Evolutionary conservation across 2,329 filamentous ascomycete species (phyloP).

Genomic region (Aspergillus quadricinctus): DNA sequence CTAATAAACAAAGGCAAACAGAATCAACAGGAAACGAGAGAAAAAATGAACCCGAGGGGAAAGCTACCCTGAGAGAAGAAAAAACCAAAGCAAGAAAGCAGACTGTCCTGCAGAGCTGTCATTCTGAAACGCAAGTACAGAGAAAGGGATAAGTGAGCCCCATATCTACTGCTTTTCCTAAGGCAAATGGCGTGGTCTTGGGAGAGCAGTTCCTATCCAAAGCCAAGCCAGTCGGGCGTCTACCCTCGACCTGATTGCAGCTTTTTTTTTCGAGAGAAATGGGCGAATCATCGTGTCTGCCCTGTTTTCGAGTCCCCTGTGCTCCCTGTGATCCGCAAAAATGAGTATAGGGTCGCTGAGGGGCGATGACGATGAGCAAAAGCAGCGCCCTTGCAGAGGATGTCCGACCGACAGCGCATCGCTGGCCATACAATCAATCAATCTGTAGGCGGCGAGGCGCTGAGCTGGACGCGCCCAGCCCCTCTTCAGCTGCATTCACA

Average conservation of each 20-base stretch:
- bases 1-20: background rate
- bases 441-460: background rate
- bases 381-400: background rate
- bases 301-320: background rate
- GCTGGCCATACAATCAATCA: background rate
- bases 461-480: background rate
- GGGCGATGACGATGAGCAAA: background rate
- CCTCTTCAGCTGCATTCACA: background rate
- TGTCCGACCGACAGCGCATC: background rate
- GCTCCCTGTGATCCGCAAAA: background rate
- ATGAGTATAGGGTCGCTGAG: background rate
- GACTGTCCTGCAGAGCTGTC: conserved; percentile 1
- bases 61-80: background rate
- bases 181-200: conserved; percentile 11
- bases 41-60: conserved; percentile 1
- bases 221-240: conserved; percentile 10
- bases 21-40: conserved; percentile 4
- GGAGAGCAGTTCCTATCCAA: conserved; percentile 4
- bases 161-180: background rate
- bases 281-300: background rate
- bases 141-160: background rate
- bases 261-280: background rate
- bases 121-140: background rate
- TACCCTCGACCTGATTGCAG: conserved; percentile 1
- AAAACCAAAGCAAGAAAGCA: background rate